Evolutionary conservation across 495 filamentous ascomycete species (phyloP).

Genomic region (Cenococcum geophilum): DNA sequence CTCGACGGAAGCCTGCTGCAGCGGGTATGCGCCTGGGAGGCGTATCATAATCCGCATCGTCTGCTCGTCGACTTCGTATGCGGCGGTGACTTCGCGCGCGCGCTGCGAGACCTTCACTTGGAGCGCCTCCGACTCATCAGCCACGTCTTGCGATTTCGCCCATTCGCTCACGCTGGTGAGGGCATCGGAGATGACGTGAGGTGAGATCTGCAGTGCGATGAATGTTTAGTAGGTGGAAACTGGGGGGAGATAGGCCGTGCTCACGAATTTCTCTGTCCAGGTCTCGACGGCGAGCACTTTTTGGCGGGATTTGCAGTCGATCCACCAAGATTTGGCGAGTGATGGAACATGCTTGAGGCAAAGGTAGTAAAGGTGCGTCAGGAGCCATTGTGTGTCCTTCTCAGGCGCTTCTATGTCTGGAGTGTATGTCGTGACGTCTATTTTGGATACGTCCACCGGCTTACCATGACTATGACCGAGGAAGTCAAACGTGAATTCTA

Average conservation of each 20-base stretch:
- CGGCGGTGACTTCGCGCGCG: constrained; percentile 68
- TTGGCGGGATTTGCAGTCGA: constrained; percentile 66
- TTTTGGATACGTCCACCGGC: constrained; percentile 59
- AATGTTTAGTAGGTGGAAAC: constrained; percentile 5
- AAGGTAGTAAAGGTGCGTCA: constrained; percentile 81
- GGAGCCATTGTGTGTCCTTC: constrained; percentile 69
- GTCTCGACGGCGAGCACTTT: constrained; percentile 65
- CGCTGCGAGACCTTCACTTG: constrained; percentile 62
- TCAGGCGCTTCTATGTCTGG: constrained; percentile 50
- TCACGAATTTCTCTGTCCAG: constrained; percentile 72
- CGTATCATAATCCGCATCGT: constrained; percentile 68
- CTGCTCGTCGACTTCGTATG: constrained; percentile 83
- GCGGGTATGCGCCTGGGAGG: constrained; percentile 73
- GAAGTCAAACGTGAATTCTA: constrained; percentile 75
- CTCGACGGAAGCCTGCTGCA: constrained; percentile 68
- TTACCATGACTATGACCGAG: constrained; percentile 65
- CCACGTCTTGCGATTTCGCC: constrained; percentile 46
- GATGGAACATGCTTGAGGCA: constrained; percentile 66
- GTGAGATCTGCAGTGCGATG: constrained; percentile 53
- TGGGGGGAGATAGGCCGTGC: background rate
- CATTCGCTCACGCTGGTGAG: constrained; percentile 67
- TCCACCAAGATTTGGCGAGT: constrained; percentile 82
- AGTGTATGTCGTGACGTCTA: constrained; percentile 65
- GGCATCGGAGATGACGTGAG: constrained; percentile 65
- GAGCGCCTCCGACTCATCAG: constrained; percentile 65